These are phyloP conservation scores for Clitoria ternatea DNA, from an alignment of 306 rosid species.

Conservation along the genomic window DNA sequence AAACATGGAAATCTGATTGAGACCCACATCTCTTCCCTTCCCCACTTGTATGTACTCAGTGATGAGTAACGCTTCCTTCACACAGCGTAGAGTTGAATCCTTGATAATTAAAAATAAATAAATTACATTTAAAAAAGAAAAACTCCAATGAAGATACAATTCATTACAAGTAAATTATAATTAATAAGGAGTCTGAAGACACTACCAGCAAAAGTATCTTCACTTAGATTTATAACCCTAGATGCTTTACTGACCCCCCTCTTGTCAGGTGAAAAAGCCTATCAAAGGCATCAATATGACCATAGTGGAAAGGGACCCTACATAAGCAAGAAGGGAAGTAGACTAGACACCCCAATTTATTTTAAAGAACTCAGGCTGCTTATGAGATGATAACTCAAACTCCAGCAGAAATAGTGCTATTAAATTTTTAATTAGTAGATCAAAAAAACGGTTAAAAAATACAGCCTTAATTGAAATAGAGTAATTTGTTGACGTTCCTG, in stretches of 20 bases:
- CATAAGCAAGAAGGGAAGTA: constrained; percentile 6
- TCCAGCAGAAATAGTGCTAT: background rate
- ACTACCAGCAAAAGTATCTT: constrained; percentile 51
- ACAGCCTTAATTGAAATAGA: background rate
- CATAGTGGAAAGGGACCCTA: constrained; percentile 55
- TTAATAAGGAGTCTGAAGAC: background rate
- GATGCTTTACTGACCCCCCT: constrained; percentile 58
- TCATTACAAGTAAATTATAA: constrained; percentile 17
- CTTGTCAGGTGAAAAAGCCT: constrained; percentile 50
- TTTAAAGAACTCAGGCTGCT: background rate
- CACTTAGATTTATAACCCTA: constrained; percentile 48
- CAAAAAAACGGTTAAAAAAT: too few species aligned
- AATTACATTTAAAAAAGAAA: too few species aligned
- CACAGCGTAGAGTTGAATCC: constrained; percentile 55
- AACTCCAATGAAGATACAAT: background rate
- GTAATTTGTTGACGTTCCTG: background rate
- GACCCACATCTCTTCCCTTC: constrained; percentile 56
- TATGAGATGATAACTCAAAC: background rate
- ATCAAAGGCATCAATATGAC: constrained; percentile 53
- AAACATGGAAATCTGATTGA: constrained; percentile 49
- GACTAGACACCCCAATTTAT: constrained; percentile 6
- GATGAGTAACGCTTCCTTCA: constrained; percentile 51
- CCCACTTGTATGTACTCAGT: constrained; percentile 57
- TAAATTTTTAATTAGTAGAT: background rate
- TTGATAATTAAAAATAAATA: too few species aligned